Evolutionary conservation across 805 yeast genomes (phyloP), one percentile per base, ranked within the genome.

Genomic region (Metschnikowia lochheadii): DNA sequence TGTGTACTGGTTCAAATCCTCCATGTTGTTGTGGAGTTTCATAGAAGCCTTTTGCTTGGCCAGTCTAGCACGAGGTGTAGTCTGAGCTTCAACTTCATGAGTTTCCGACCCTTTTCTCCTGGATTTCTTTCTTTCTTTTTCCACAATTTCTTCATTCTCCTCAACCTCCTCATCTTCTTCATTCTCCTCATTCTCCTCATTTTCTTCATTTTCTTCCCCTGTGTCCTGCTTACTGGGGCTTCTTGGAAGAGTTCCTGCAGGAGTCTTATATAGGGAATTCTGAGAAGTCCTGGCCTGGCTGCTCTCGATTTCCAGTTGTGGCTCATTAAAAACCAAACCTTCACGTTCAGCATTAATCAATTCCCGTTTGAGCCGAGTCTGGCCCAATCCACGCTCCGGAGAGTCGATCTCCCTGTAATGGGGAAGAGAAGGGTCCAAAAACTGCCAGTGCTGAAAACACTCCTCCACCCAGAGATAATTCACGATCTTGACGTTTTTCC

Each of bases 391-490:
- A n/a, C n/a, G n/a, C n/a, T 5, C 13, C 3, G 45, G 45, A 8
- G 10, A 7, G 29, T n/a, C 45, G 26, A 42, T 5, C 18, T 32
- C 29, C 29, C 8, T 63, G 64, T 80, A 88, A 32, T 79, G 71
- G 2, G 79, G 73, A 14, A 65, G 60, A 0, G 68, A 58, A 3
- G 65, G 75, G 36, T 82, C 80, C 56, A 78, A 75, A 5, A 75
- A 56, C 46, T 67, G 69, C 91, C 94, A 87, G 42, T 75, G 66
- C 10, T 67, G 57, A 53, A 77, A 92, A 39, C 89, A 79, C 49
- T 87, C 91, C 61, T 92, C 98, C 13, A 92, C 67, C 99, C 99
- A 92, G 13, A 84, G 62, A 66, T 89, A 96, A 61, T 87, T 90
- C 0, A 88, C 83, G 2, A 85, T 72, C 31, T 76, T 75, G 20